A percentile compares a stretch with the other conserved stretches of the same genome.
These are phyloP conservation scores for Corchorus olitorius DNA, from an alignment of 345 rosid genomes.

Conservation along the genomic window DNA sequence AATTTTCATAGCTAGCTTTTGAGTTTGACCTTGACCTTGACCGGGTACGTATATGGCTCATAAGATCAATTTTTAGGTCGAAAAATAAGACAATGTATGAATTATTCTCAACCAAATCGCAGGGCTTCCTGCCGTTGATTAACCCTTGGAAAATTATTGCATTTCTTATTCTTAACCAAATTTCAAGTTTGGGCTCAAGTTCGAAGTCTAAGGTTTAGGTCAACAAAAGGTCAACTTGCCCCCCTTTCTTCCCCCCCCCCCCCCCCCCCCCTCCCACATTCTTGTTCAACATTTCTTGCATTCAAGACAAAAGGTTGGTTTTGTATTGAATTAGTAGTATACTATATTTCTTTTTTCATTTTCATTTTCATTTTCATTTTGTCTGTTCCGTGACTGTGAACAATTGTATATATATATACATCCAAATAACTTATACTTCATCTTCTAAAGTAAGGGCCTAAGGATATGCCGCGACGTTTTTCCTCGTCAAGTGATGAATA, in stretches of 20 bases:
- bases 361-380: neutral
- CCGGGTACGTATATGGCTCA: too few relatives aligned
- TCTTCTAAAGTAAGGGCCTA: too few relatives aligned
- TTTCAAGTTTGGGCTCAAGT: slow-evolving; percentile 19
- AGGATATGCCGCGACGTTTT: too few relatives aligned
- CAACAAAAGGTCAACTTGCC: neutral
- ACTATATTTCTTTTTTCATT: neutral
- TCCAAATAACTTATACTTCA: too few relatives aligned
- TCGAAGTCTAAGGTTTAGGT: slow-evolving; percentile 9
- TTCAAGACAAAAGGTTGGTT: neutral
- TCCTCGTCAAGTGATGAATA: too few relatives aligned
- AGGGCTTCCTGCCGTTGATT: too few relatives aligned
- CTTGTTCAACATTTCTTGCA: neutral
- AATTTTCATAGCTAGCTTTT: too few relatives aligned
- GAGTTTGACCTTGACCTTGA: too few relatives aligned
- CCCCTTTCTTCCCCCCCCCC: neutral
- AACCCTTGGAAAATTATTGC: neutral
- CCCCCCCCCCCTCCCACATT: neutral
- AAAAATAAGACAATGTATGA: too few relatives aligned
- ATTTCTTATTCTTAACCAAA: slow-evolving; percentile 7
- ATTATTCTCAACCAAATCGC: too few relatives aligned
- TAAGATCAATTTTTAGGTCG: too few relatives aligned
- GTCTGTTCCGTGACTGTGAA: neutral
- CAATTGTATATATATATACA: neutral
- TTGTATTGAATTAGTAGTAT: too few relatives aligned